Percentiles rank a stretch among this genome's conserved stretches.
Conservation (phyloP, 2,329 filamentous ascomycete species). For the Hypomyces perniciosus region DNA sequence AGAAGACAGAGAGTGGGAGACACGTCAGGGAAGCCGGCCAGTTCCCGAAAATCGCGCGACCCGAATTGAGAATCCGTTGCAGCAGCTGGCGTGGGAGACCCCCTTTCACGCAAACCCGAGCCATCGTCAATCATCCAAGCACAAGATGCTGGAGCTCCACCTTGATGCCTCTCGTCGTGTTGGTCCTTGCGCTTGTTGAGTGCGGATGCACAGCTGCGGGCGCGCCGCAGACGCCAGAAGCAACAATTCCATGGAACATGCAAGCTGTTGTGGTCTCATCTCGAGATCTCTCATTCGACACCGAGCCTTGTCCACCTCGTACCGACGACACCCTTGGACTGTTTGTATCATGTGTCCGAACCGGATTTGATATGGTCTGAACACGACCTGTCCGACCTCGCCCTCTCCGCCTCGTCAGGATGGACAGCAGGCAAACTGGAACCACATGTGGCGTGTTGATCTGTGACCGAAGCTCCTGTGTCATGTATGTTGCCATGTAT, state of each 20-base stretch:
- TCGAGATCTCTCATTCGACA: background rate
- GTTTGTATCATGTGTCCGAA: background rate
- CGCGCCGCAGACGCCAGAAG: conserved; percentile 2
- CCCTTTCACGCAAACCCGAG: background rate
- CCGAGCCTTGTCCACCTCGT: background rate
- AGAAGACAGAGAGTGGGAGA: too few relatives aligned
- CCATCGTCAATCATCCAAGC: background rate
- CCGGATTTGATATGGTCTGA: background rate
- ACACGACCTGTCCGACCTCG: background rate
- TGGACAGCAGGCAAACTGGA: background rate
- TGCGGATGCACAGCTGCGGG: background rate
- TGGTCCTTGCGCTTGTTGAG: conserved; percentile 2
- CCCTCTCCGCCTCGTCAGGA: background rate
- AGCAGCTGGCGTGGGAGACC: background rate
- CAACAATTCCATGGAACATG: conserved; percentile 1
- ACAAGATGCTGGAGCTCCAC: background rate
- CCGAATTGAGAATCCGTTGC: too few relatives aligned
- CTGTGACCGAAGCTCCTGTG: background rate
- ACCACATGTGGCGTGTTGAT: conserved; percentile 2
- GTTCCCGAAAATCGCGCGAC: too few relatives aligned
- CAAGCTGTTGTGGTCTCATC: background rate
- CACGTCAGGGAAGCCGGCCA: too few relatives aligned
- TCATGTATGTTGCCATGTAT: background rate
- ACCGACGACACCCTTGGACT: background rate
- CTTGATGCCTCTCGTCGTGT: background rate